phyloP scores from a whole-genome alignment of 257 asterid genomes.

The Rubia yunnanensis region DNA sequence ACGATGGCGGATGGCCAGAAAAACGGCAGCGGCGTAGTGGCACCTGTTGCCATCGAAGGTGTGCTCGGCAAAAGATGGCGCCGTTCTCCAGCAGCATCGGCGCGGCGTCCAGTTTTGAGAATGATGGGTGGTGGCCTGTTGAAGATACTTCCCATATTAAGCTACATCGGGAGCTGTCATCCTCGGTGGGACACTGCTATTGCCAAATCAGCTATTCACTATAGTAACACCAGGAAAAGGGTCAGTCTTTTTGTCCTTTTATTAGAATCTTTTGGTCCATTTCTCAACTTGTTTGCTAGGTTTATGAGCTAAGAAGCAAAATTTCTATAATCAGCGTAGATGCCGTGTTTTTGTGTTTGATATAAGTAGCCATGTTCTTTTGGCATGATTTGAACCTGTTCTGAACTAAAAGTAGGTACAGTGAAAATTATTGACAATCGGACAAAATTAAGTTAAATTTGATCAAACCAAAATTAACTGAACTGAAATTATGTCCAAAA shows the following conservation, averaged over 20 bases:
- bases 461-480: too few relatives aligned
- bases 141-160: slow-evolving; percentile 3
- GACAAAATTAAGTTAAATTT: too few relatives aligned
- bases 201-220: not conserved
- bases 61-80: not conserved
- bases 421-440: too few relatives aligned
- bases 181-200: slow-evolving; percentile 10
- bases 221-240: slow-evolving; percentile 2
- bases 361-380: too few relatives aligned
- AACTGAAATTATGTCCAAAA: too few relatives aligned
- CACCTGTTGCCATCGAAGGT: too few relatives aligned
- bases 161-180: slow-evolving; percentile 7
- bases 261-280: not conserved
- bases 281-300: not conserved
- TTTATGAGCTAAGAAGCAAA: not conserved
- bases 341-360: not conserved
- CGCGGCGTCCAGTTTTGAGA: not conserved
- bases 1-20: too few relatives aligned
- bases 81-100: too few relatives aligned
- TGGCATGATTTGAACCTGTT: too few relatives aligned
- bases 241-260: not conserved
- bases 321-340: not conserved
- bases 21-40: too few relatives aligned
- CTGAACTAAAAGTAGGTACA: too few relatives aligned
- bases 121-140: slow-evolving; percentile 7